Evolutionary conservation across 352 stramenopile species (phyloP).

Genomic region (Globisporangium solare): DNA sequence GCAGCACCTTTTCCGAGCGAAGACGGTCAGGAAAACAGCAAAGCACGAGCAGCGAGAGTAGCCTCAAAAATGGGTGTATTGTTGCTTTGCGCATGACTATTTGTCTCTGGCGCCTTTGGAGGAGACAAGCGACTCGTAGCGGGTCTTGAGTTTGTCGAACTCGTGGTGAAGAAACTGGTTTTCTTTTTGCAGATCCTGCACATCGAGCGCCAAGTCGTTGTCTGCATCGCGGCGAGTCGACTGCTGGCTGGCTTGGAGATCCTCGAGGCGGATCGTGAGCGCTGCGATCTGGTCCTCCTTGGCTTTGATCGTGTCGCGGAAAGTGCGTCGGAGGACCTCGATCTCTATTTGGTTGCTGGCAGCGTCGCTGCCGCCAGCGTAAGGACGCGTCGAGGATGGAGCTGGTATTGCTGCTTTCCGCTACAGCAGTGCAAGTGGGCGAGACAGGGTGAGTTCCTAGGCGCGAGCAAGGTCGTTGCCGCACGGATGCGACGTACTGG

Average conservation of each 20-base stretch:
- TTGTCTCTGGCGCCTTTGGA: slow-evolving; percentile 4
- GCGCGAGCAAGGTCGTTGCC: background rate
- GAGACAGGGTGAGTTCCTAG: no score
- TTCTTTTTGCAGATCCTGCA: slow-evolving; percentile 58
- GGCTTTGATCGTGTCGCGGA: slow-evolving; percentile 42
- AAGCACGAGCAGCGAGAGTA: background rate
- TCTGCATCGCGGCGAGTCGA: background rate
- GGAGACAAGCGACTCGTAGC: slow-evolving; percentile 41
- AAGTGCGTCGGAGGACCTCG: slow-evolving; percentile 39
- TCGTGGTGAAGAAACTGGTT: slow-evolving; percentile 64
- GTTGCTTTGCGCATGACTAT: background rate
- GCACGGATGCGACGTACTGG: slow-evolving; percentile 17
- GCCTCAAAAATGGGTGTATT: no score
- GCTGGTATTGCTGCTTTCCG: slow-evolving; percentile 23
- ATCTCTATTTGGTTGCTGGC: slow-evolving; percentile 8
- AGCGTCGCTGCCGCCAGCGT: slow-evolving; percentile 17
- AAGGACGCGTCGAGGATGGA: slow-evolving; percentile 13
- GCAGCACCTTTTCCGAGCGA: background rate
- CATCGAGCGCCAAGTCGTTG: slow-evolving; percentile 22
- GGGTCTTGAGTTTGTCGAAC: slow-evolving; percentile 60
- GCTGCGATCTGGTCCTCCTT: slow-evolving; percentile 64
- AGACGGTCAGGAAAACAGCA: slow-evolving; percentile 1
- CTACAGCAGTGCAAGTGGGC: slow-evolving; percentile 12
- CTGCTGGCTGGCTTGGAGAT: slow-evolving; percentile 11
- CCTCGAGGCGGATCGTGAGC: slow-evolving; percentile 34